phyloP scores from a whole-genome alignment of 2,329 filamentous ascomycete species.

The Diaporthe sp. region DNA sequence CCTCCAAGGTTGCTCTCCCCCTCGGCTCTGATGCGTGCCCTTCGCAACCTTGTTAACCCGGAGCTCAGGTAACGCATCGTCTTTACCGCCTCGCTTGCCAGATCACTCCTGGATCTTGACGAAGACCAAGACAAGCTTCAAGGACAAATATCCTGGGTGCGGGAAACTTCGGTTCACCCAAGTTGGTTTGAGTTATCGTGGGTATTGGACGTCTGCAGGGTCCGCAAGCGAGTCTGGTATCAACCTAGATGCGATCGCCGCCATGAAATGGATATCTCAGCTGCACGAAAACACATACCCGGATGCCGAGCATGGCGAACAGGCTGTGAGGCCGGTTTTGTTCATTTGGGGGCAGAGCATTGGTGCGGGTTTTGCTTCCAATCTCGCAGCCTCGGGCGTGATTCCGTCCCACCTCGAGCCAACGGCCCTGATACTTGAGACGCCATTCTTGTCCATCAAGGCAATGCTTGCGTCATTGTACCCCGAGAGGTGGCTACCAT shows the following conservation, averaged over 20 bases:
- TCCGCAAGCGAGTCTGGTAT: slow-evolving; percentile 77
- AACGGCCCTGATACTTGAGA: slow-evolving; percentile 74
- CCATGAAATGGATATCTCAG: slow-evolving; percentile 69
- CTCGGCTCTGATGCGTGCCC: too few relatives aligned
- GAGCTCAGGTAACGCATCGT: slow-evolving; percentile 66
- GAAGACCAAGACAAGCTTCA: slow-evolving; percentile 51
- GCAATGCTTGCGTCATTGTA: slow-evolving; percentile 79
- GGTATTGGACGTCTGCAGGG: slow-evolving; percentile 83
- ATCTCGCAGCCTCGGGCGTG: slow-evolving; percentile 58
- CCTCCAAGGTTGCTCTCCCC: slow-evolving; percentile 59
- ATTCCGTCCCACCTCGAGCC: slow-evolving; percentile 52
- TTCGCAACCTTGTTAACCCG: background rate
- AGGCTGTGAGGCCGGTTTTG: slow-evolving; percentile 50
- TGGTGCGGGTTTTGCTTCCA: slow-evolving; percentile 77
- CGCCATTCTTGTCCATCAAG: slow-evolving; percentile 77
- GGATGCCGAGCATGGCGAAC: slow-evolving; percentile 31
- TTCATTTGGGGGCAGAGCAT: slow-evolving; percentile 84
- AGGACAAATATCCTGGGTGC: slow-evolving; percentile 40
- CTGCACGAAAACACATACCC: slow-evolving; percentile 45
- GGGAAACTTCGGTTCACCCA: slow-evolving; percentile 54
- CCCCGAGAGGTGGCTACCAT: slow-evolving; percentile 83
- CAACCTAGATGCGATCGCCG: slow-evolving; percentile 73
- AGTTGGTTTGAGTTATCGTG: slow-evolving; percentile 72
- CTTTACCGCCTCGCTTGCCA: slow-evolving; percentile 65
- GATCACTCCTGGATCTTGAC: slow-evolving; percentile 65